Evolutionary conservation across 2,329 filamentous ascomycete genomes (phyloP).

Genomic region (Dactylonectria estremocensis): DNA sequence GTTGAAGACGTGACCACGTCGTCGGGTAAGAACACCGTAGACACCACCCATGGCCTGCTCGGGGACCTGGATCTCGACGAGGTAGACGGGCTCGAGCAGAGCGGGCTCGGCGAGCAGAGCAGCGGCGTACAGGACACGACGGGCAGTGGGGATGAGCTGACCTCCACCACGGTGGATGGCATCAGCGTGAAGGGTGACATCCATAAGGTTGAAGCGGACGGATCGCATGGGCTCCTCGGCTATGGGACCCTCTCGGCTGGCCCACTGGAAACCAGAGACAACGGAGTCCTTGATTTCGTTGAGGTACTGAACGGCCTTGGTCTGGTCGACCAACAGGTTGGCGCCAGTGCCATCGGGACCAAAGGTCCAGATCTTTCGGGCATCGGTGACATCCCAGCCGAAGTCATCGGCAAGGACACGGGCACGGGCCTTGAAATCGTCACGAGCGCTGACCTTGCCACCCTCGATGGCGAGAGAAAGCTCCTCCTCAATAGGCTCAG

Average conservation of each 20-base stretch:
- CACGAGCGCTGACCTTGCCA: constrained; percentile 94
- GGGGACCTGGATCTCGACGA: constrained; percentile 99
- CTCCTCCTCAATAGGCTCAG: constrained; percentile 92
- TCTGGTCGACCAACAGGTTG: constrained; percentile 99
- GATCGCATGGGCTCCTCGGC: constrained; percentile 99
- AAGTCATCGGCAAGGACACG: constrained; percentile 96
- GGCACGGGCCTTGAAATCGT: constrained; percentile 99
- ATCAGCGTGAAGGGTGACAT: constrained; percentile 99
- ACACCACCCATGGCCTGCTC: constrained; percentile 99
- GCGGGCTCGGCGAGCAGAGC: constrained; percentile 91
- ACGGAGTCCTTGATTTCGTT: constrained; percentile 99
- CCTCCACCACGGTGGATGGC: constrained; percentile 99
- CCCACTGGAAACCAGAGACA: constrained; percentile 99
- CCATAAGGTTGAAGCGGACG: constrained; percentile 98
- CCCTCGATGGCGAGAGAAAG: constrained; percentile 90
- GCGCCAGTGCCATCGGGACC: constrained; percentile 97
- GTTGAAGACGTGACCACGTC: constrained; percentile 98
- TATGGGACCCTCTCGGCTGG: constrained; percentile 95
- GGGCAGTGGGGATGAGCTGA: constrained; percentile 97
- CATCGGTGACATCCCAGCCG: constrained; percentile 99
- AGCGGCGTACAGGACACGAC: constrained; percentile 97
- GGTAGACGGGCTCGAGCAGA: constrained; percentile 97
- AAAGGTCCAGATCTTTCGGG: constrained; percentile 99
- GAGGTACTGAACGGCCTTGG: constrained; percentile 99
- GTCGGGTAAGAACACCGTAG: constrained; percentile 97